Percentiles rank a stretch among this genome's conserved stretches.
phyloP scores from a whole-genome alignment of 305 asterid species.

The Coffea humblotiana region DNA sequence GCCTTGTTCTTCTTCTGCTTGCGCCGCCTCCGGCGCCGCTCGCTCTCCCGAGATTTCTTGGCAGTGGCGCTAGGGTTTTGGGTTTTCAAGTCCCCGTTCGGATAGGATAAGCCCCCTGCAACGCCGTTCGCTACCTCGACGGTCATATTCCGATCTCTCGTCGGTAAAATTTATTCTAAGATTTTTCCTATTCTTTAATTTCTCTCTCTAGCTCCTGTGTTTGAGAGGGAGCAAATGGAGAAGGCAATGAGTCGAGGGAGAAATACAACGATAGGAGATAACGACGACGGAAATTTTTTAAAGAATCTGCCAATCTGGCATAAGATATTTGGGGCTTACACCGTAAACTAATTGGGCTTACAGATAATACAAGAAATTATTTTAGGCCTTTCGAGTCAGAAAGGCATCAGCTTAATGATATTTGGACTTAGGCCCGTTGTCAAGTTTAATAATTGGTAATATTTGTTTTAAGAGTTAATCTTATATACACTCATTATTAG shows the following conservation, averaged over 20 bases:
- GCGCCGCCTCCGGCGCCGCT: constrained; percentile 86
- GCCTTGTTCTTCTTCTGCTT: constrained; percentile 80
- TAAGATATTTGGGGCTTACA: too few relatives aligned
- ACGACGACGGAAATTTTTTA: too few relatives aligned
- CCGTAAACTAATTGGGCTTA: not conserved
- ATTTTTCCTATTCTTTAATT: not conserved
- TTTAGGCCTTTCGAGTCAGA: not conserved
- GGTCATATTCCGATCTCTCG: constrained; percentile 40
- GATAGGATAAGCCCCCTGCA: constrained; percentile 30
- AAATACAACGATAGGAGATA: too few relatives aligned
- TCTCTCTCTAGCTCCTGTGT: not conserved
- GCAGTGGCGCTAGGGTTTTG: constrained; percentile 61
- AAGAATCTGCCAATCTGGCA: too few relatives aligned
- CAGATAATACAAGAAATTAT: not conserved
- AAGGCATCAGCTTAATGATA: too few relatives aligned
- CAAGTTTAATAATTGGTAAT: too few relatives aligned
- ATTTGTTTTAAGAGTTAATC: too few relatives aligned
- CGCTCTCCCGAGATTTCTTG: constrained; percentile 72
- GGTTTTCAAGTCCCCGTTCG: constrained; percentile 58
- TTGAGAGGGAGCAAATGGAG: too few relatives aligned
- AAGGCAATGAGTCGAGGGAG: too few relatives aligned
- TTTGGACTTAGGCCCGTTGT: not conserved
- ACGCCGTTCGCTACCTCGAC: constrained; percentile 60
- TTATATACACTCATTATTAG: too few relatives aligned
- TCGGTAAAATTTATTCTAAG: not conserved